Conservation (phyloP, 768 basidiomycete species). For the Lanmaoa rubissima region DNA sequence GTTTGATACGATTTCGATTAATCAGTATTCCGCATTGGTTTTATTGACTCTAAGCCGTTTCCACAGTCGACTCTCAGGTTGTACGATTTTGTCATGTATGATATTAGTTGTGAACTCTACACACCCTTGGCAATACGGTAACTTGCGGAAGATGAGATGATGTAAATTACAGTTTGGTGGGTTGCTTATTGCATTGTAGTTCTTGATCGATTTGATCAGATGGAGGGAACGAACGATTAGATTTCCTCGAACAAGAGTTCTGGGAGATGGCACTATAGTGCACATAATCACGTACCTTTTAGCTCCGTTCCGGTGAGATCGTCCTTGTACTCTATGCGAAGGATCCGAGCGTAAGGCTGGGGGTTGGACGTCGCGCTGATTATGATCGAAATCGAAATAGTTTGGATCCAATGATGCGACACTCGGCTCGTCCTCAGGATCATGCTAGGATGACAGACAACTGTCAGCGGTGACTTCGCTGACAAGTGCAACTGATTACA, state of each 20-base stretch:
- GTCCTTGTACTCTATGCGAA: conserved; percentile 60
- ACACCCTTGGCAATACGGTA: background rate
- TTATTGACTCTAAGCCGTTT: background rate
- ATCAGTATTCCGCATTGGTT: conserved; percentile 7
- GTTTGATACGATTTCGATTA: conserved; percentile 8
- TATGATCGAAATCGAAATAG: conserved; percentile 85
- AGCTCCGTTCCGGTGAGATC: conserved; percentile 75
- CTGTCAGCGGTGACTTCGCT: background rate
- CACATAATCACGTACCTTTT: conserved; percentile 39
- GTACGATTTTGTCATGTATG: conserved; percentile 22
- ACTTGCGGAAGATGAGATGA: background rate
- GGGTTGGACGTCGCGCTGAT: background rate
- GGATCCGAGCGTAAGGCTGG: conserved; percentile 4
- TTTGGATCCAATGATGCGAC: conserved; percentile 76
- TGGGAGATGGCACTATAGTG: conserved; percentile 10
- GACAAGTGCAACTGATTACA: conserved; percentile 31
- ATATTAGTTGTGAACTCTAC: conserved; percentile 13
- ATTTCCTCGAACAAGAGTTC: conserved; percentile 85
- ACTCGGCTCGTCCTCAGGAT: conserved; percentile 85
- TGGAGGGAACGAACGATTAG: conserved; percentile 65
- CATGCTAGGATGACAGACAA: conserved; percentile 50
- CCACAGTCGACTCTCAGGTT: conserved; percentile 4
- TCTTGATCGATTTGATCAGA: conserved; percentile 44
- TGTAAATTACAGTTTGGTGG: background rate
- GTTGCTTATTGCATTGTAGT: background rate